Conservation (phyloP, 225 moss, liverwort and hornwort species). For the Rhytidiadelphus loreus region DNA sequence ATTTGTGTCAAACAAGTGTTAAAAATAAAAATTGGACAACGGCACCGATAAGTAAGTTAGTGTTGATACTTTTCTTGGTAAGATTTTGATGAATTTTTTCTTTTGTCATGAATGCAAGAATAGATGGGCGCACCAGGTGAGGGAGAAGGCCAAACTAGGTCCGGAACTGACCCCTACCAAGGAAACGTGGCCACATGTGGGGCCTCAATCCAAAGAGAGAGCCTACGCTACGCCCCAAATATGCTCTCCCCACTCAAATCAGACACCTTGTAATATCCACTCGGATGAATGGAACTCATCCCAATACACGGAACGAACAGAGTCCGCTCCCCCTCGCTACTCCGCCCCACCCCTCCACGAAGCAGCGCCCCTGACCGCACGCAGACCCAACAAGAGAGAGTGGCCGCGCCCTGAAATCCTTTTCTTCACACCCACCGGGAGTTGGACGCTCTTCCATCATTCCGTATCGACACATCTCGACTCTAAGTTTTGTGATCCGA, state of each 20-base stretch:
- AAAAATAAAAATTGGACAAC: background rate
- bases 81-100: background rate
- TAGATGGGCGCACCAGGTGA: background rate
- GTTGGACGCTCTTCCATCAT: background rate
- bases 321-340: background rate
- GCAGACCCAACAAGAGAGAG: background rate
- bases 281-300: background rate
- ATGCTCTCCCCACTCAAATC: background rate
- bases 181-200: conserved; percentile 10
- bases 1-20: background rate
- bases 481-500: background rate
- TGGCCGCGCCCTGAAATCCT: background rate
- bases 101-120: background rate
- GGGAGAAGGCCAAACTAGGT: background rate
- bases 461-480: background rate
- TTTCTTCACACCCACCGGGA: background rate
- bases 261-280: background rate
- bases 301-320: background rate
- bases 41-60: background rate
- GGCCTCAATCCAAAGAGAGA: background rate
- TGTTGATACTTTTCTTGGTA: too few species aligned
- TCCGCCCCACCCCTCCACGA: background rate
- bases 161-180: background rate
- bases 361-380: background rate
- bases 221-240: background rate